These are phyloP conservation scores for Trichoderma brevicompactum DNA, from an alignment of 2,329 filamentous ascomycete species.

Conservation along the genomic window DNA sequence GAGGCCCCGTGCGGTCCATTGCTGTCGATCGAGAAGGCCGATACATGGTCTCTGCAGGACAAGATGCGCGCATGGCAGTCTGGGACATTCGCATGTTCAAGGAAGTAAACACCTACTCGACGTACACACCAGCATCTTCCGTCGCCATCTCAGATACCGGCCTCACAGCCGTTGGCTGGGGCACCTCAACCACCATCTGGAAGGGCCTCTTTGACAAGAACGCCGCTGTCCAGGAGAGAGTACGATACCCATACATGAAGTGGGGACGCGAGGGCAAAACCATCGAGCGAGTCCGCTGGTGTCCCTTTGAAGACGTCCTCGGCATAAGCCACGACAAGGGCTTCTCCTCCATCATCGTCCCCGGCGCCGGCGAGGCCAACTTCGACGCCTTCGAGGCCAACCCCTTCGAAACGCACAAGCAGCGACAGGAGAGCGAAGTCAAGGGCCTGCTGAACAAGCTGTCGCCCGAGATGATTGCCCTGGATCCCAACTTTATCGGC, in stretches of 20 bases:
- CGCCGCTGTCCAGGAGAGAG: constrained; percentile 71
- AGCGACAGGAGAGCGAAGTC: constrained; percentile 91
- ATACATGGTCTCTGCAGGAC: constrained; percentile 94
- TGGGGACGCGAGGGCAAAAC: constrained; percentile 86
- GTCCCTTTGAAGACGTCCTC: constrained; percentile 91
- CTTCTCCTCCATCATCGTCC: constrained; percentile 87
- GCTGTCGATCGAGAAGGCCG: constrained; percentile 86
- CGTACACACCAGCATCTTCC: constrained; percentile 78
- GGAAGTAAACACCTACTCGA: constrained; percentile 87
- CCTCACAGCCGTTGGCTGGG: constrained; percentile 87
- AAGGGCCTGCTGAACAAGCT: constrained; percentile 90
- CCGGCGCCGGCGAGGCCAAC: constrained; percentile 95
- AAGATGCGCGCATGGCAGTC: constrained; percentile 89
- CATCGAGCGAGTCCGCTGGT: constrained; percentile 85
- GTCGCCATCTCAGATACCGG: constrained; percentile 88
- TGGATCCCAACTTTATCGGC: constrained; percentile 91
- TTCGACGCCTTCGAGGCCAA: constrained; percentile 93
- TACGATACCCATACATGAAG: constrained; percentile 86
- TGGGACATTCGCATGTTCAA: constrained; percentile 96
- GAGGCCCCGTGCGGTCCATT: constrained; percentile 82
- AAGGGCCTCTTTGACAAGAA: constrained; percentile 83
- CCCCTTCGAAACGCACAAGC: constrained; percentile 91
- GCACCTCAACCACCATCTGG: constrained; percentile 88
- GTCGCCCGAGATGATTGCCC: constrained; percentile 93
- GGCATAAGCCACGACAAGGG: constrained; percentile 83